Evolutionary conservation across 169 alveolate species (phyloP).

Genomic region (Blepharisma undulans): DNA sequence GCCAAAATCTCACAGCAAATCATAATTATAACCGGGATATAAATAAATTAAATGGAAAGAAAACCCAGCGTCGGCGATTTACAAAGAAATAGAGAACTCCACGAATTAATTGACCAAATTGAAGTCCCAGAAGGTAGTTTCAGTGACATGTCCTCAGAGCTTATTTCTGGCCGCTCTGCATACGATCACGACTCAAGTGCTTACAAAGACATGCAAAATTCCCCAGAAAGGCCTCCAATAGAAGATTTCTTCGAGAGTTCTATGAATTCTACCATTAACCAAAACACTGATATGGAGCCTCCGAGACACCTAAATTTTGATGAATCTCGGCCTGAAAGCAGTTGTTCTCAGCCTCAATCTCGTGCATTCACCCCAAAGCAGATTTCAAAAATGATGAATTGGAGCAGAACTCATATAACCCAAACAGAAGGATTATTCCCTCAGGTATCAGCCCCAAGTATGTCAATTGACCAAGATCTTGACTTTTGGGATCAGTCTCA

Average conservation of each 20-base stretch:
- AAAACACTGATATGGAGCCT: no score
- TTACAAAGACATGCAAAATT: neutral
- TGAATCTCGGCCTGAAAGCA: neutral
- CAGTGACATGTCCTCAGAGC: neutral
- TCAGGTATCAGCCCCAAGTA: constrained; percentile 36
- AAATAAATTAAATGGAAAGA: neutral
- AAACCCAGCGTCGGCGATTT: neutral
- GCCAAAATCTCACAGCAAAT: no score
- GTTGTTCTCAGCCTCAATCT: neutral
- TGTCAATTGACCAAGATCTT: neutral
- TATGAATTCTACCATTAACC: constrained; percentile 11
- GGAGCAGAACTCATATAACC: constrained; percentile 21
- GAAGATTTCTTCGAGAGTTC: constrained; percentile 31
- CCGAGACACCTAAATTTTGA: constrained; percentile 5
- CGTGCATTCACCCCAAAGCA: constrained; percentile 2
- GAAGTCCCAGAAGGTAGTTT: constrained; percentile 14
- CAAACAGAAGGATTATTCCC: constrained; percentile 31
- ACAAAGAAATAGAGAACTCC: neutral
- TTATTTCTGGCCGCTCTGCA: neutral
- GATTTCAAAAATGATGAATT: constrained; percentile 17
- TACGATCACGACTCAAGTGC: constrained; percentile 2
- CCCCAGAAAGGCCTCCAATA: neutral
- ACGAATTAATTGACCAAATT: constrained; percentile 7
- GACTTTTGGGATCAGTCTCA: constrained; percentile 15
- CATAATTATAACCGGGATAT: no score